A percentile compares a stretch with the other conserved stretches of the same genome.
Conservation (phyloP, 768 basidiomycete genomes). For the Amyloporia xantha region DNA sequence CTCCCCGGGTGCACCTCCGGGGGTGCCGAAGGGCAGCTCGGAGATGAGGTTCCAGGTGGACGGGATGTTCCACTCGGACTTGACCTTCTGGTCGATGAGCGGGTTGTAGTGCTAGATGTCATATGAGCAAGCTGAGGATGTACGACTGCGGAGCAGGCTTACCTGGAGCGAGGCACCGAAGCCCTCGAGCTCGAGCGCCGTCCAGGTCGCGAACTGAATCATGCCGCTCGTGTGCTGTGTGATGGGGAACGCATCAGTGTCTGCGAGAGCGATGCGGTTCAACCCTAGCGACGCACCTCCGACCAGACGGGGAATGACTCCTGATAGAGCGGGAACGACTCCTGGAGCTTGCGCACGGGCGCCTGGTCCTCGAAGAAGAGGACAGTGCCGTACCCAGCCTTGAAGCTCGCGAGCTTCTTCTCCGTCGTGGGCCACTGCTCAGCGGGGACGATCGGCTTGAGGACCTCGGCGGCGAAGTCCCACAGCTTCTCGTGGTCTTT, state of each 20-base stretch:
- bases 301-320: constrained; percentile 17
- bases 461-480: constrained; percentile 14
- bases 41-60: constrained; percentile 14
- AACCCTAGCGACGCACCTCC: constrained; percentile 5
- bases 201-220: constrained; percentile 18
- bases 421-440: constrained; percentile 14
- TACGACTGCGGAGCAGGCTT: neutral
- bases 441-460: constrained; percentile 14
- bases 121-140: neutral
- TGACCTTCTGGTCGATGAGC: constrained; percentile 15
- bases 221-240: constrained; percentile 8
- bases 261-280: neutral
- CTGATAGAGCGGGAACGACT: constrained; percentile 14
- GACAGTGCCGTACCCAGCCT: constrained; percentile 17
- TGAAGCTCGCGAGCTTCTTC: constrained; percentile 13
- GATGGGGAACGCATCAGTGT: neutral
- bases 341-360: constrained; percentile 13
- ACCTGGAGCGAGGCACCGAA: constrained; percentile 15
- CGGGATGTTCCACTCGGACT: constrained; percentile 16
- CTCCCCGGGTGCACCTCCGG: constrained; percentile 11
- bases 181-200: constrained; percentile 17
- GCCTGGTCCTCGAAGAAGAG: constrained; percentile 20
- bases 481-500: constrained; percentile 20
- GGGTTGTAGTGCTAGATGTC: constrained; percentile 19
- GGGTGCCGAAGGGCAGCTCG: constrained; percentile 17